Evolutionary conservation across 2,329 filamentous ascomycete species (phyloP), one percentile per base, ranked within the genome.

Genomic region (Monosporascus sp.): DNA sequence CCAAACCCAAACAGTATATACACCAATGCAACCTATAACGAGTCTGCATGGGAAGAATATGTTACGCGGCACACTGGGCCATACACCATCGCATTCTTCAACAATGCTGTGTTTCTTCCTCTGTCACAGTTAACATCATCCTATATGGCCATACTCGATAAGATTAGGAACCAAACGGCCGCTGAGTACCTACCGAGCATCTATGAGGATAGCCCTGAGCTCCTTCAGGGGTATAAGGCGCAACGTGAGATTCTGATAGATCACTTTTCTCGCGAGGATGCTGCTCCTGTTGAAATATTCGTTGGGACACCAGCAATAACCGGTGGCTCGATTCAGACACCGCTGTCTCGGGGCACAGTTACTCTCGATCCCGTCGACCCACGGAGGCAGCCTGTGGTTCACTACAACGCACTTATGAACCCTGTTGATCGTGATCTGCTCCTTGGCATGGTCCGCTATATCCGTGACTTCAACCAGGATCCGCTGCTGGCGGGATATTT

Each of bases 301-400:
- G 35, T 49, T 7, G 26, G n/a, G 11, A 59, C 54, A 37, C 53
- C 53, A 31, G 55, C 46, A 3, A 24, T 57, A 26, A 56, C 47
- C 35, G 49, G 55, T 24, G 59, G 60, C 7, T 48, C 35, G 2
- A 54, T 65, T 1, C 58, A 61, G 22, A 62, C 66, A 37, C 79
- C 80, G 0, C 74, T 77, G 53, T 80, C 77, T 1, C 74, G 80
- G 2, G 81, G 81, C n/a, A 71, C 73, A 31, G 75, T 82, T 55
- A 80, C 80, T 62, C 78, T 84, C 55, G 68, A 68, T 17, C 70
- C 70, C 15, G 48, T 70, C 3, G 69, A 74, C 44, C 70, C 73
- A 14, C 37, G 70, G 70, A 4, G 73, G 78, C 52, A 76, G 78
- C 59, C 76, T 73, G 24, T 76, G 72, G 49, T 82, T 70, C 67